Percentiles rank a stretch among this genome's conserved stretches.
Conservation (phyloP, 176 grass and related monocot species). For the Eragrostis curvula region DNA sequence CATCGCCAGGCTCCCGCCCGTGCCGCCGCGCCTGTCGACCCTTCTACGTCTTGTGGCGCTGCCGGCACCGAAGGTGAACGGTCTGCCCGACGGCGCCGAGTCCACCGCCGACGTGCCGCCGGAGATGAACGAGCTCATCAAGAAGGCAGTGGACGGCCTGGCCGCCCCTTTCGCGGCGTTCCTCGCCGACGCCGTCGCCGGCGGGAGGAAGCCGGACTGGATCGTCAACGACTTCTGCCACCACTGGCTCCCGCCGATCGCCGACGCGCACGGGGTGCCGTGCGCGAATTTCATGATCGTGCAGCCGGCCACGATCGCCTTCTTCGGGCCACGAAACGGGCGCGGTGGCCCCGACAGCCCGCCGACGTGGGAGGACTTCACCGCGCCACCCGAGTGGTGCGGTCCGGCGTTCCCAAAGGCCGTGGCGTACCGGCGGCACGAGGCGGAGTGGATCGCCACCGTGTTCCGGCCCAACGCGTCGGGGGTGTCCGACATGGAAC, state of each 20-base stretch:
- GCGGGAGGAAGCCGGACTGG: conserved; percentile 34
- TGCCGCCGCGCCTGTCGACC: conserved; percentile 7
- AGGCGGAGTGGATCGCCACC: not conserved
- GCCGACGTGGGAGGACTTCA: conserved; percentile 26
- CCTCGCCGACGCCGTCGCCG: not conserved
- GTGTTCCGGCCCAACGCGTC: not conserved
- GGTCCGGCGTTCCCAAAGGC: conserved; percentile 9
- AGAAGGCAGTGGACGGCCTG: conserved; percentile 57
- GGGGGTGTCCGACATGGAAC: conserved; percentile 1
- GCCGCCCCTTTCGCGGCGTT: conserved; percentile 13
- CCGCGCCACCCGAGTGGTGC: conserved; percentile 39
- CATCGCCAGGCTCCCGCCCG: conserved; percentile 45
- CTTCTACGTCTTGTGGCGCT: conserved; percentile 35
- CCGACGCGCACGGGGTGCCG: conserved; percentile 20
- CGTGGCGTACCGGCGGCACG: conserved; percentile 37
- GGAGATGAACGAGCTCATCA: conserved; percentile 40
- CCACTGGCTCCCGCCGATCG: conserved; percentile 41
- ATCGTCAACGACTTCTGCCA: conserved; percentile 51
- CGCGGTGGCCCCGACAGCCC: not conserved
- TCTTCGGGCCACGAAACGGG: conserved; percentile 33
- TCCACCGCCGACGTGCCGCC: conserved; percentile 48
- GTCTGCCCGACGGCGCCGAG: conserved; percentile 39
- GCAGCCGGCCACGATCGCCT: not conserved
- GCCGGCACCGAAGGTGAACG: conserved; percentile 11
- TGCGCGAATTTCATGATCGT: conserved; percentile 28